Conservation (phyloP, 1,139 yeast species). For the Yamadazyma diospyri region DNA sequence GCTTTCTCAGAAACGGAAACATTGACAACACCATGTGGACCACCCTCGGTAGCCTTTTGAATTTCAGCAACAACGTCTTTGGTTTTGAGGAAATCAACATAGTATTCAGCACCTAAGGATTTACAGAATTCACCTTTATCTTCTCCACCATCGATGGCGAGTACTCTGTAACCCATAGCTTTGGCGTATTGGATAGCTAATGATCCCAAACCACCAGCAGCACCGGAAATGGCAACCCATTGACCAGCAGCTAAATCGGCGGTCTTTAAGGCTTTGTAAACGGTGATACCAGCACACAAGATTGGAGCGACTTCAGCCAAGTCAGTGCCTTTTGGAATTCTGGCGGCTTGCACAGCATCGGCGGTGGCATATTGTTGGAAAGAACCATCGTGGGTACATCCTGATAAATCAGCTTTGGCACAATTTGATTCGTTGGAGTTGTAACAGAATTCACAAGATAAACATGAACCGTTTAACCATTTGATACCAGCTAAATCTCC, state of each 20-base stretch:
- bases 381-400: constrained; percentile 78
- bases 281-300: constrained; percentile 79
- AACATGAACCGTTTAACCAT: constrained; percentile 73
- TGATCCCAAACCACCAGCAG: constrained; percentile 78
- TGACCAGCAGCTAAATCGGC: constrained; percentile 63
- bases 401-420: constrained; percentile 64
- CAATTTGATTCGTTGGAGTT: constrained; percentile 65
- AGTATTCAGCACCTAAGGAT: constrained; percentile 63
- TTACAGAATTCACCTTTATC: constrained; percentile 58
- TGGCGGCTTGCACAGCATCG: constrained; percentile 83
- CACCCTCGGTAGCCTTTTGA: constrained; percentile 64
- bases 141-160: constrained; percentile 74
- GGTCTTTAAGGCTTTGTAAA: constrained; percentile 73
- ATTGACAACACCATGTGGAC: constrained; percentile 73
- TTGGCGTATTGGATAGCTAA: constrained; percentile 71
- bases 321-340: constrained; percentile 66
- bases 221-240: constrained; percentile 78
- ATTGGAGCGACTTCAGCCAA: constrained; percentile 76
- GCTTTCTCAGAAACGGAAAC: constrained; percentile 72
- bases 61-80: constrained; percentile 58
- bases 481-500: constrained; percentile 75
- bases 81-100: constrained; percentile 57
- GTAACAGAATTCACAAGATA: constrained; percentile 67
- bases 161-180: constrained; percentile 71
- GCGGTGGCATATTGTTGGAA: constrained; percentile 82